Evolutionary conservation across 371 early-diverging fungal species (phyloP), one percentile per base, ranked within the genome.

Genomic region (Zancudomyces culisetae): DNA sequence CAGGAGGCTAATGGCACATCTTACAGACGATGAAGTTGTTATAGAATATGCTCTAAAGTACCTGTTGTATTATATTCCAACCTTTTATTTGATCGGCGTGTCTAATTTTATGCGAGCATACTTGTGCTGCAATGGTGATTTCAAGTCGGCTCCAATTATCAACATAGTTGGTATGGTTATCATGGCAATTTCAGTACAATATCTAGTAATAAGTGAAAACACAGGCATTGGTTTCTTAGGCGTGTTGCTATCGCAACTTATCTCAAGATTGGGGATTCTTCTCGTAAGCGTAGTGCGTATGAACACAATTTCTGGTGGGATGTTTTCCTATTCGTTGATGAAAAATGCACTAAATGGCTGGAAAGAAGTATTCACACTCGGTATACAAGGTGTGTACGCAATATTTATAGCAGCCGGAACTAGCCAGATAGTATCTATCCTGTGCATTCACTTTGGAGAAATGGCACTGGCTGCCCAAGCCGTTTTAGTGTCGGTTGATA

Each of bases 391-490:
- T 0, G 22, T 27, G 1, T n/a, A 45, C n/a, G 42, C 35, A 42
- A 29, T 48, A 15, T 30, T 26, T 18, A 2, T 39, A 23, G 35
- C 42, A 19, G n/a, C 41, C 18, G 22, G 23, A 15, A 42, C 55
- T 2, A 27, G 30, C 4, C 27, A 52, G 12, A 26, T 54, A 13
- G 22, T 54, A 24, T 27, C 68, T 12, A 50, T 67, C 18, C 65
- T 59, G 2, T 62, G 60, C 39, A 42, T 65, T 1, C 39, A 53
- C 29, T 57, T 67, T 4, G 63, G 62, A 1, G 45, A 64, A n/a
- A 52, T 55, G 22, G 61, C 55, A 19, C 62, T 80, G 23, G 80
- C 80, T 6, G 71, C 75, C 20, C 80, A 80, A 52, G 64, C 74
- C 0, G 69, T 79, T 23, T 60, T 72, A 27, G 60, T 58, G 45